Conservation (phyloP, 306 rosid genomes). For the Dicorynia guianensis region DNA sequence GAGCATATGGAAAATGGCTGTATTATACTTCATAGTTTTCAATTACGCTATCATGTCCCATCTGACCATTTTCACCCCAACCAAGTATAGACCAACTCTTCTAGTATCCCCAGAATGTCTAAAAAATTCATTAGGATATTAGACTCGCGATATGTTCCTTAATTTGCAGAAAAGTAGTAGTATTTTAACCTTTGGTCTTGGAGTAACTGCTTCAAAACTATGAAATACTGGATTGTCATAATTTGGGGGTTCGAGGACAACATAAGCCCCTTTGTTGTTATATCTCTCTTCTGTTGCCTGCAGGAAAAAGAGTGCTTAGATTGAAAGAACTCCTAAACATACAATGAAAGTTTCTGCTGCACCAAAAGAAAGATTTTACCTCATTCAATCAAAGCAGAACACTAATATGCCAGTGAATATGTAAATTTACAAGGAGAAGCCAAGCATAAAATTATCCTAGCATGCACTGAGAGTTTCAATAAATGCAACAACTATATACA, state of each 20-base stretch:
- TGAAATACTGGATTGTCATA: constrained; percentile 76
- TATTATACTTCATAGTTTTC: too few relatives aligned
- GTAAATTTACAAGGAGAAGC: not conserved
- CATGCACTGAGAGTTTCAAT: not conserved
- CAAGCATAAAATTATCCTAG: not conserved
- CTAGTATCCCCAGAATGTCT: not conserved
- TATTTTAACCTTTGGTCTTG: constrained; percentile 76
- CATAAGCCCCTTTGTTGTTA: constrained; percentile 82
- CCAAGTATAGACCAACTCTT: too few relatives aligned
- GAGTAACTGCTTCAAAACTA: constrained; percentile 74
- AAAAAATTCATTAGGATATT: constrained; percentile 2
- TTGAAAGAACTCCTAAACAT: not conserved
- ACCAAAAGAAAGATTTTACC: not conserved
- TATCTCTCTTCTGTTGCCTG: constrained; percentile 79
- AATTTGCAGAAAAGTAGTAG: constrained; percentile 6
- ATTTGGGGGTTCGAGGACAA: constrained; percentile 77
- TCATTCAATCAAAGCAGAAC: not conserved
- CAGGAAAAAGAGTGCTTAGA: constrained; percentile 24
- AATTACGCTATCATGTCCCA: too few relatives aligned
- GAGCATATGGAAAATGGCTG: too few relatives aligned
- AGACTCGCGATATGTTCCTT: constrained; percentile 3
- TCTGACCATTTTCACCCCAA: too few relatives aligned
- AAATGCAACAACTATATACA: not conserved
- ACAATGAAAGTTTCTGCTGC: constrained; percentile 3
- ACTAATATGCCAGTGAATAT: not conserved